Evolutionary conservation across 148 eudicot species (phyloP), one percentile per base, ranked within the genome.

Genomic region (Fallopia convolvulus): DNA sequence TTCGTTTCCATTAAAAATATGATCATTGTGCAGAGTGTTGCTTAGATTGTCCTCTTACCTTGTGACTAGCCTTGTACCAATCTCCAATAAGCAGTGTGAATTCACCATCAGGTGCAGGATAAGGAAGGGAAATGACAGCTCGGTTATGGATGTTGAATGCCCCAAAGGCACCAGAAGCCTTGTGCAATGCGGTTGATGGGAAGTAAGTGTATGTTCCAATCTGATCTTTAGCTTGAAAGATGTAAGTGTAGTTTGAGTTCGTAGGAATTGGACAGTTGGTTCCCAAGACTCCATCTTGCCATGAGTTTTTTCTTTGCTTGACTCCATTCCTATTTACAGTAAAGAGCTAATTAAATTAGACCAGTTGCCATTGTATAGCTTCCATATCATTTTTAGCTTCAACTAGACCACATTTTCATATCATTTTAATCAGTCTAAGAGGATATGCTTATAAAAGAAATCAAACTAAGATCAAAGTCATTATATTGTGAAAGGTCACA

Each of bases 201-300:
- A 96, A 96, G 77, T 96, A 96, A 42, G 92, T 84, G 84, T 89
- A 96, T 47, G 93, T 87, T 71, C 99, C 99, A 79, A 95, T 91
- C 79, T 96, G 99, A 82, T 96, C 99, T 82, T 96, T 96, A 23
- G 93, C 77, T 80, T 96, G 99, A 80, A 96, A 91, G 71, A 82
- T 85, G 86, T 95, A 93, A 8, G 99, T 95, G 83, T 71, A 95
- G 78, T 95, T 95, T 26, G 86, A 50, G 81, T 87, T 92, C 0
- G 97, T 88, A 70, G 92, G 94, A 33, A 95, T 89, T 4, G 99
- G 90, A 68, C 99, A 95, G 75, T 95, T 93, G n/a, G 99, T 95
- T 58, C 99, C 99, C 83, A 84, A 58, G 4, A 95, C 94, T 9
- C 99, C 99, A 81, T 95, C 99, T 89, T 95, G 99, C 99, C 99